Evolutionary conservation across 352 stramenopile species (phyloP), one percentile per base, ranked within the genome.

Genomic region (Phytophthora pisi): DNA sequence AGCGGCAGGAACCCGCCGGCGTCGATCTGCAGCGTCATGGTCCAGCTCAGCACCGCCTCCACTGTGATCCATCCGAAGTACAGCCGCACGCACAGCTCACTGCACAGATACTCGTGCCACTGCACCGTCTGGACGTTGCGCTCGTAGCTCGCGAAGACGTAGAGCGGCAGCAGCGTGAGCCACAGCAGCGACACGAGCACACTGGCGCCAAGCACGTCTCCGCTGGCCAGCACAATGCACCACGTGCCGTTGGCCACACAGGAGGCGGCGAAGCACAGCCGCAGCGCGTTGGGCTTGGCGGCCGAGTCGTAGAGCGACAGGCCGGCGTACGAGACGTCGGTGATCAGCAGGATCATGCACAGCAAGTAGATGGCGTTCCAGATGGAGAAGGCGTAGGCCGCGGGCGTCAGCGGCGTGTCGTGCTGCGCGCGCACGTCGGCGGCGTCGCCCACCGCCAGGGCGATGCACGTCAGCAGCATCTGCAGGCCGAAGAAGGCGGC

Each of bases 301-400:
- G 79, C 74, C 56, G 66, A 66, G 51, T 74, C 64, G 75, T 80
- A 89, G 61, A 93, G 66, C 56, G 73, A 79, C 5, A 86, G 61
- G 26, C 63, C 66, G 15, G 79, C 74, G 52, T 78, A 83, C 26
- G 82, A 75, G 28, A 84, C 74, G 68, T 93, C 82, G 26, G 70
- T 80, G 64, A 72, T 69, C 7, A 88, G 66, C 59, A 88, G 77
- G 50, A 86, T 75, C 42, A 80, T 81, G 58, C 73, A 78, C 53
- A 88, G 67, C 65, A 89, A 57, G 64, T 91, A 89, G 72, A 93
- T 90, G 58, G 72, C 40, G 59, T 77, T 79, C 81, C 83, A 92
- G 62, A 93, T 87, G 23, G 74, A 79, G 68, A 91, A 92, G 16
- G 73, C 77, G 59, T 76, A 87, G 15, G 49, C 42, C 8, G 80